Base-by-base conservation (phyloP, 1,284 basidiomycete species). In the Hemileia vastatrix region DNA sequence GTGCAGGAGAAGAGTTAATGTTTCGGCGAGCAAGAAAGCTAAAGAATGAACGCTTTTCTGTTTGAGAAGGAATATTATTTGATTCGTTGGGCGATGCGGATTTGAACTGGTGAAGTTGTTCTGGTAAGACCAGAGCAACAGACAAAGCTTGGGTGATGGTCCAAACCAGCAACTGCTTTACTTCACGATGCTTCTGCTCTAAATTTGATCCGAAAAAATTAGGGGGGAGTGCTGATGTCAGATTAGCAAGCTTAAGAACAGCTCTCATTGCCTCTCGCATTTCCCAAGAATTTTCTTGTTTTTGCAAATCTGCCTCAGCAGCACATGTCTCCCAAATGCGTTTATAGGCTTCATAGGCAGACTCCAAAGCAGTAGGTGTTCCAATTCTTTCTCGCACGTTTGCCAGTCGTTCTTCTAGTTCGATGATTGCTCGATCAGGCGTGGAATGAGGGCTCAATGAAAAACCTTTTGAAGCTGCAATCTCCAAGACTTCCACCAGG, bases 361-460 rank as follows among this genome's bases (percentile, higher is more conserved):
- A 57, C 6, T 36, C 27, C 3, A 63, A 24, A 21, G 45, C 54
- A 4, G 27, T 15, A 18, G 54, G 54, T 23, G 61, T 63, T 18
- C 68, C 69, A 48, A 72, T 66, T 3, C 69, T 54, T 48, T 71
- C 67, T 43, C 70, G 57, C 32, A 72, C 24, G 6, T 62, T 61
- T 1, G 71, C 71, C 50, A 72, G 53, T 8, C 69, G 66, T 36
- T 67, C 51, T 49, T 72, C 68, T 31, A 72, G 64, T 51, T 72
- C 70, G 47, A 71, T 53, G 3, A 68, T 59, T 2, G 67, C 67
- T 11, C 64, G 65, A 40, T 72, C 69, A 19, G 44, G 21, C 21
- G 5, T 49, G 6, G 18, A 53, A 23, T 31, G 24, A 45, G 4
- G 47, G 27, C 27, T 50, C 23, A 67, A 58, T 13, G 65, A 57